A percentile compares a stretch with the other conserved stretches of the same genome.
These are phyloP conservation scores for Aureobasidium uvarum DNA, from an alignment of 2,329 filamentous ascomycete genomes.

Conservation along the genomic window DNA sequence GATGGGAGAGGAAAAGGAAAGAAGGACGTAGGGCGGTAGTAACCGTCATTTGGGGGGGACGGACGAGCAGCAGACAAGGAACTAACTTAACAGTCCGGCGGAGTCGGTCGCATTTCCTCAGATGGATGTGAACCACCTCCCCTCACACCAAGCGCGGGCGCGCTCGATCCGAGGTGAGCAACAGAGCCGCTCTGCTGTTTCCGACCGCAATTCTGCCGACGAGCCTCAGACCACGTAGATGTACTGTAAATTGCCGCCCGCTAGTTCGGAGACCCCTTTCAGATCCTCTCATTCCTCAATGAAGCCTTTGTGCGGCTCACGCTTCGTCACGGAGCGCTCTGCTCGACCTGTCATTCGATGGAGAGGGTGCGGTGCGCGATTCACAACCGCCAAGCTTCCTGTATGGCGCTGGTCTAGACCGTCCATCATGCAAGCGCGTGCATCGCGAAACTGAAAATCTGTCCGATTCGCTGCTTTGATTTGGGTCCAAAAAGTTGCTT, in stretches of 20 bases:
- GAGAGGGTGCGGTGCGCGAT: background rate
- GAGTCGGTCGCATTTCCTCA: constrained; percentile 6
- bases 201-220: constrained; percentile 10
- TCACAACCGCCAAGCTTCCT: background rate
- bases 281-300: background rate
- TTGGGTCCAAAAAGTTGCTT: background rate
- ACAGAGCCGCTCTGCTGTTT: background rate
- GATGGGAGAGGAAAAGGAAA: background rate
- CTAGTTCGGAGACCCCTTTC: background rate
- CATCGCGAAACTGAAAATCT: background rate
- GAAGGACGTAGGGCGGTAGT: constrained; percentile 4
- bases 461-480: constrained; percentile 1
- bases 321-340: constrained; percentile 1
- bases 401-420: constrained; percentile 11
- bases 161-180: background rate
- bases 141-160: background rate
- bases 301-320: constrained; percentile 11
- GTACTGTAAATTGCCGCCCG: background rate
- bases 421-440: background rate
- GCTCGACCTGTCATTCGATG: constrained; percentile 21
- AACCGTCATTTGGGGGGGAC: background rate
- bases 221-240: background rate
- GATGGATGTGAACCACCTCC: constrained; percentile 15
- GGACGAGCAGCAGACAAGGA: constrained; percentile 12
- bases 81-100: constrained; percentile 17